phyloP scores from a whole-genome alignment of 2,329 filamentous ascomycete genomes.

The Exophiala lecanii-corni region DNA sequence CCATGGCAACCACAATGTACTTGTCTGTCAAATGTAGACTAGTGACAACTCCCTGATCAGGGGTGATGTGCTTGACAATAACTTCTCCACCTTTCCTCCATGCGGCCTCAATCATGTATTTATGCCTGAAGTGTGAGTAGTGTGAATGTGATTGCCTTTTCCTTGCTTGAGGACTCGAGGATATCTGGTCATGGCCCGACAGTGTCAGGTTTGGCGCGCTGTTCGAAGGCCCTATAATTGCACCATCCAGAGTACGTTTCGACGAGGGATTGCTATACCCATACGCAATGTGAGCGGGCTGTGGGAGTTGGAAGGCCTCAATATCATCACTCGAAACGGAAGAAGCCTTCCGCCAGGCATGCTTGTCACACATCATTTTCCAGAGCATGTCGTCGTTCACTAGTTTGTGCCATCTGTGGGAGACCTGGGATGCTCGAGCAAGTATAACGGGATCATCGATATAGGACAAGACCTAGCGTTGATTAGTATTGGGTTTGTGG shows the following conservation, averaged over 20 bases:
- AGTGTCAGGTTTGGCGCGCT: slow-evolving; percentile 45
- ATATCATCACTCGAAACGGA: slow-evolving; percentile 38
- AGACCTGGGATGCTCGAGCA: slow-evolving; percentile 92
- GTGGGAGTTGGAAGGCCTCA: slow-evolving; percentile 37
- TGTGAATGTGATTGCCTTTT: slow-evolving; percentile 72
- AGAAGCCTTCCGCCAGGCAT: slow-evolving; percentile 68
- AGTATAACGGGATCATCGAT: slow-evolving; percentile 95
- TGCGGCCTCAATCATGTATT: slow-evolving; percentile 93
- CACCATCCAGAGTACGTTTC: slow-evolving; percentile 24
- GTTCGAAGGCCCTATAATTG: slow-evolving; percentile 37
- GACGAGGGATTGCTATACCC: slow-evolving; percentile 13
- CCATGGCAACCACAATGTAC: slow-evolving; percentile 94
- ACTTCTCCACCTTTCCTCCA: slow-evolving; percentile 90
- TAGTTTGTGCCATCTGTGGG: slow-evolving; percentile 85
- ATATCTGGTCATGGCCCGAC: slow-evolving; percentile 12
- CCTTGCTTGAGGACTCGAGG: slow-evolving; percentile 28
- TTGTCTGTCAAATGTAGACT: slow-evolving; percentile 90
- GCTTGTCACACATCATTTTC: slow-evolving; percentile 95
- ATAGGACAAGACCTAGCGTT: slow-evolving; percentile 76
- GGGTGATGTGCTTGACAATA: slow-evolving; percentile 81
- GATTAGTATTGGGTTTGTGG: slow-evolving; percentile 4
- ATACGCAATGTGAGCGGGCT: slow-evolving; percentile 49
- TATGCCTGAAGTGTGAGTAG: slow-evolving; percentile 95
- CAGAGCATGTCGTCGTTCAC: slow-evolving; percentile 96
- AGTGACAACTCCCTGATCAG: slow-evolving; percentile 94